phyloP scores from a whole-genome alignment of 2,329 filamentous ascomycete genomes.

The Didymella pinodella region DNA sequence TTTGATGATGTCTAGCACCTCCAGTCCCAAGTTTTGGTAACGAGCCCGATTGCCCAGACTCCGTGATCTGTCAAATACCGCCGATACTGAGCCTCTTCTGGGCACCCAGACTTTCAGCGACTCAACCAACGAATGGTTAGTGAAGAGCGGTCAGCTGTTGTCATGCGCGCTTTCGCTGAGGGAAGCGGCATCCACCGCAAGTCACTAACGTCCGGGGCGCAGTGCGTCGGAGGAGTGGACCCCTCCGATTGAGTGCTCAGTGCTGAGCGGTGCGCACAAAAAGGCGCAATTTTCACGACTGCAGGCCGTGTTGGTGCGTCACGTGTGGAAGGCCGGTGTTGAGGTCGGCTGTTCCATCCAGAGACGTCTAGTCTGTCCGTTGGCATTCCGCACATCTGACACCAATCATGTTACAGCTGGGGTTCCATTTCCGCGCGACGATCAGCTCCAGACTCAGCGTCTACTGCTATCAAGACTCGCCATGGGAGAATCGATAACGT shows the following conservation, averaged over 20 bases:
- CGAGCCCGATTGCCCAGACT: constrained; percentile 11
- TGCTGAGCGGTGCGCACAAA: constrained; percentile 17
- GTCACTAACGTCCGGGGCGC: constrained; percentile 16
- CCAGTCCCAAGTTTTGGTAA: constrained; percentile 10
- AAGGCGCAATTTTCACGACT: constrained; percentile 30
- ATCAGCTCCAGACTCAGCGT: constrained; percentile 28
- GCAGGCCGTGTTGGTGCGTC: constrained; percentile 23
- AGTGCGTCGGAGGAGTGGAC: constrained; percentile 31
- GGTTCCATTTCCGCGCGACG: constrained; percentile 40
- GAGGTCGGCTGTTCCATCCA: constrained; percentile 34
- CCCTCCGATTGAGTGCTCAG: constrained; percentile 28
- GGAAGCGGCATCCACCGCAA: constrained; percentile 15
- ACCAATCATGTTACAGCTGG: constrained; percentile 37
- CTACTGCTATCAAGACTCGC: constrained; percentile 4
- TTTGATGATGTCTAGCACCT: constrained; percentile 14
- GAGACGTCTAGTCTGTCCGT: constrained; percentile 32
- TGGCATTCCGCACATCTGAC: constrained; percentile 28
- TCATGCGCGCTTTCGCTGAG: constrained; percentile 4
- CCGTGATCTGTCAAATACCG: constrained; percentile 3
- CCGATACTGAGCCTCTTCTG: constrained; percentile 12
- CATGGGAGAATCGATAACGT: constrained; percentile 19
- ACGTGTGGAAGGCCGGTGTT: constrained; percentile 33
- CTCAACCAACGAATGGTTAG: not conserved
- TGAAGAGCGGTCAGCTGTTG: constrained; percentile 9
- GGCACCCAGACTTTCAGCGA: not conserved